Evolutionary conservation across 1,139 yeast species (phyloP), one percentile per base, ranked within the genome.

Genomic region (Hemisphaericaspora xylofermentans): DNA sequence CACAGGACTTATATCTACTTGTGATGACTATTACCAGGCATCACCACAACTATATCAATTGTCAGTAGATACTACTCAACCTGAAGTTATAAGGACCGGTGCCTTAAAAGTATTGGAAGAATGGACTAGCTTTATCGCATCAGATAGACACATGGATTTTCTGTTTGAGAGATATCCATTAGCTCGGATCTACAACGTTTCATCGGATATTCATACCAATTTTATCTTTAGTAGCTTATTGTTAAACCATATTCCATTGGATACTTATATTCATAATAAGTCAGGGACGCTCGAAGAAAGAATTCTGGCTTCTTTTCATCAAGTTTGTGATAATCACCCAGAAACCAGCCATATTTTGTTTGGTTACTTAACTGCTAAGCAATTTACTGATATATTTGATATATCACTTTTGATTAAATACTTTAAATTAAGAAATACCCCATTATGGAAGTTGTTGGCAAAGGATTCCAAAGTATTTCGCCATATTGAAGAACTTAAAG

Each of bases 91-190:
- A 9, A 26, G 21, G 7, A 13, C 22, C 12, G 39, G 19, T 5
- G 35, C 39, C 8, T 14, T n/a, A 12, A 29, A 32, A 16, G 39
- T 36, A 15, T 32, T 36, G 19, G 22, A 31, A 10, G 39, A 36
- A 30, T 36, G 39, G 39, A 29, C 27, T 16, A 30, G 35, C 10
- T 36, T 22, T 26, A 18, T 36, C 14, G 33, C 26, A 9, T 36
- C 39, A 10, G 31, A 33, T 32, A n/a, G 39, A 10, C 26, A 36
- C n/a, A 19, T 31, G 1, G 13, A 16, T 6, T n/a, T 16, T 12
- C 25, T n/a, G 16, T 31, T 31, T 19, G 21, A 31, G 12, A 9
- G n/a, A 10, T 5, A 16, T 10, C 19, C 21, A 6, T 29, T 29
- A n/a, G 4, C 32, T 7, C 6, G 12, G n/a, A 12, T 29, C 3